Evolutionary conservation across 2,329 filamentous ascomycete species (phyloP), one percentile per base, ranked within the genome.

Genomic region (Beauveria bassiana): DNA sequence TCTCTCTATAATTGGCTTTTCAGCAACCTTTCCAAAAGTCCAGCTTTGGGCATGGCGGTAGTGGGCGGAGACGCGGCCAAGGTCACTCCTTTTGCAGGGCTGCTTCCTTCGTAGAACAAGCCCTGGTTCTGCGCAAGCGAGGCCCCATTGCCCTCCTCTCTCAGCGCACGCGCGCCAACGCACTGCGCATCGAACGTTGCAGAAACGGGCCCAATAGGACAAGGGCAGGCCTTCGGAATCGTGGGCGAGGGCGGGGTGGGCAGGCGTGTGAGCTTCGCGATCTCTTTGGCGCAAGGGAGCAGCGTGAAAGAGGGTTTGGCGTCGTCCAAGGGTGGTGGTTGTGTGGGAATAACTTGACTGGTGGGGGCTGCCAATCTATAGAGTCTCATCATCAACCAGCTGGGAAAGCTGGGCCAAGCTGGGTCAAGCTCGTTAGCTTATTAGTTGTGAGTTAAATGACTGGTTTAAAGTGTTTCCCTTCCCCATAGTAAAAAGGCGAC

Each of bases 351-450:
- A 31, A 38, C 14, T 52, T 38, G 26, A 31, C 31, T 38, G 34
- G 55, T 58, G 55, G 55, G 55, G 55, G 55, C 45, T 34, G 55
- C 34, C 26, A 18, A 18, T 24, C 9, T 26, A 45, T 26, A 38
- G 46, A 14, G 49, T 60, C 47, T 53, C 57, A 53, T 60, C 57
- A 60, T 26, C 42, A n/a, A 26, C 34, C 20, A 38, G 34, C 34
- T 38, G 34, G 34, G 31, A 22, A 16, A 38, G 34, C 34, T 38
- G 34, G 34, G 31, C 12, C 22, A 22, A 26, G 24, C 24, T 26
- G 24, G 24, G 24, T 22, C 34, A n/a, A 31, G 38, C 24, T 16
- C 24, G 14, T 34, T 50, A 28, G 18, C 40, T 38, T 40, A 38
- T 31, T 31, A 31, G 8, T 38, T 38, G 5, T n/a, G n/a, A n/a